Conservation (phyloP, 108 stramenopile genomes). For the Nitzschia sp. region DNA sequence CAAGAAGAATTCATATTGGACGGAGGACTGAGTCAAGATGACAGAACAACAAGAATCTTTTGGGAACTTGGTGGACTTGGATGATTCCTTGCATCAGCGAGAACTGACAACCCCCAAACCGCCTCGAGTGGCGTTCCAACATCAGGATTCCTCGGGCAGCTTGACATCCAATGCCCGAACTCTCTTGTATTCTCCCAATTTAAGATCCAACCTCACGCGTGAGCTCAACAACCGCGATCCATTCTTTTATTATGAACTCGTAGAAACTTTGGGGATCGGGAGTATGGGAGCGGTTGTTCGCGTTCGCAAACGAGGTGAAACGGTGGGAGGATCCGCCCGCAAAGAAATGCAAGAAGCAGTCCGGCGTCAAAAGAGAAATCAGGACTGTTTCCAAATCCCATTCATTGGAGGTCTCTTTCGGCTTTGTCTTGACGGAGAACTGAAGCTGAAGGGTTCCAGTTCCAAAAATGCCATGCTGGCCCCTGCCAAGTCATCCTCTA, state of each 20-base stretch:
- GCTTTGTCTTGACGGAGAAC: constrained; percentile 25
- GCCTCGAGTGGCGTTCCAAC: too few species aligned
- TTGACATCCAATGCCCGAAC: too few species aligned
- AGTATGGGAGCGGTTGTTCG: constrained; percentile 53
- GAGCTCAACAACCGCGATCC: constrained; percentile 39
- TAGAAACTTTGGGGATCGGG: constrained; percentile 46
- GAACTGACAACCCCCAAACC: too few species aligned
- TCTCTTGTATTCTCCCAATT: not conserved
- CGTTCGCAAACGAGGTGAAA: constrained; percentile 35
- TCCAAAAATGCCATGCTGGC: constrained; percentile 15
- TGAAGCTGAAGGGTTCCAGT: not conserved
- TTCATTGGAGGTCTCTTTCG: constrained; percentile 29
- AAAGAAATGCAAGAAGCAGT: constrained; percentile 28
- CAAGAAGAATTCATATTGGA: too few species aligned
- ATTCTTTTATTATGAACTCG: constrained; percentile 37
- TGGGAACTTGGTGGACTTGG: too few species aligned
- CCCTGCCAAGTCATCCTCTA: constrained; percentile 1
- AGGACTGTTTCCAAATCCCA: constrained; percentile 28
- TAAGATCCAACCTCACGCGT: constrained; percentile 33
- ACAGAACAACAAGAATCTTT: too few species aligned
- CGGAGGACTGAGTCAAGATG: too few species aligned
- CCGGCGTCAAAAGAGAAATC: constrained; percentile 24
- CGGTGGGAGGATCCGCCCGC: constrained; percentile 46
- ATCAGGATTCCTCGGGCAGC: too few species aligned
- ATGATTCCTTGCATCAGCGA: too few species aligned